Evolutionary conservation across 768 basidiomycete species (phyloP).

Genomic region (Tremella fuciformis): DNA sequence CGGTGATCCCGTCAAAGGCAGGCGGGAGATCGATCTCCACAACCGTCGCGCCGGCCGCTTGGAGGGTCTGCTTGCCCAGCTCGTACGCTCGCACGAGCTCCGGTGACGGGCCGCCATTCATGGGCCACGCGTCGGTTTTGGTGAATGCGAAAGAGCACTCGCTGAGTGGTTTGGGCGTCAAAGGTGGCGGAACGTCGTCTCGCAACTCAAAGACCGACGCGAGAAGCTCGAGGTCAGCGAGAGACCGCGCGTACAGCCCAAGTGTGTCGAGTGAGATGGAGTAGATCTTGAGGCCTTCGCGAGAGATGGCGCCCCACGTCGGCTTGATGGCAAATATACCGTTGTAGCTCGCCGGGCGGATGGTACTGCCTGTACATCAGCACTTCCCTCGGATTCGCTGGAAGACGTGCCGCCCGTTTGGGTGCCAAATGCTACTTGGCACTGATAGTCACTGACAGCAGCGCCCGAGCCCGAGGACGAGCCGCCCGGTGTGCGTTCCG

Average conservation of each 20-base stretch:
- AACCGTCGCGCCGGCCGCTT: constrained; percentile 38
- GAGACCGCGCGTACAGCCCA: constrained; percentile 46
- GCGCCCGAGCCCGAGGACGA: constrained; percentile 49
- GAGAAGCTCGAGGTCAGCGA: constrained; percentile 45
- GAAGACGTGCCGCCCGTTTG: constrained; percentile 20
- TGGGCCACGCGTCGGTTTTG: constrained; percentile 32
- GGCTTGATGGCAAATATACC: constrained; percentile 50
- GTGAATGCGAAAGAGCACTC: constrained; percentile 37
- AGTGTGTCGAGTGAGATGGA: constrained; percentile 45
- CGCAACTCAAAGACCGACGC: constrained; percentile 30
- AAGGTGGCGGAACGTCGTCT: constrained; percentile 30
- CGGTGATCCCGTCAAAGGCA: constrained; percentile 31
- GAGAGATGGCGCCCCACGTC: constrained; percentile 47
- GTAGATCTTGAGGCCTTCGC: constrained; percentile 44
- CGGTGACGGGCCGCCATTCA: constrained; percentile 17
- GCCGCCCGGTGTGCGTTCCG: constrained; percentile 44
- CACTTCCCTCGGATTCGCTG: background rate
- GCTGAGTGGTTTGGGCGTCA: constrained; percentile 27
- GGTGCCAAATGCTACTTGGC: constrained; percentile 44
- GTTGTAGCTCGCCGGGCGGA: constrained; percentile 48
- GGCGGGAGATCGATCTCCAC: constrained; percentile 41
- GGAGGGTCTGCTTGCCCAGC: constrained; percentile 30
- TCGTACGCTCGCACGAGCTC: constrained; percentile 27
- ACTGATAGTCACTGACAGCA: constrained; percentile 48
- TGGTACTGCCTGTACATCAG: constrained; percentile 33